These are phyloP conservation scores for Leucocoprinus sp. DNA, from an alignment of 768 basidiomycete species.

Conservation along the genomic window DNA sequence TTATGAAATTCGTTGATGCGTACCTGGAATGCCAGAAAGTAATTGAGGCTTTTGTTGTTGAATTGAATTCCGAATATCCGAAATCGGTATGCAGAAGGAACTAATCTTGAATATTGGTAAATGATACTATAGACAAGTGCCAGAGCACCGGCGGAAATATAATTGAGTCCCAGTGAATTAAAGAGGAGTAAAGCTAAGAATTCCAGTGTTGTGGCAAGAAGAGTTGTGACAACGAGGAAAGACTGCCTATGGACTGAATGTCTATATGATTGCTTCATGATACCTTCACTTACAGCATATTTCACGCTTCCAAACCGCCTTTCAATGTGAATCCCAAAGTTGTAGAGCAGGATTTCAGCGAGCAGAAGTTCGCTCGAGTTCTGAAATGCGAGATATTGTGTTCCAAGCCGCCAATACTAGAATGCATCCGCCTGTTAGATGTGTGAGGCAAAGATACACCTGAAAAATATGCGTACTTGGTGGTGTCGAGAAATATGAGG, in stretches of 20 bases:
- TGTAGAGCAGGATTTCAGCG: slow-evolving; percentile 65
- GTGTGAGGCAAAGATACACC: slow-evolving; percentile 19
- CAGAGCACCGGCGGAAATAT: slow-evolving; percentile 70
- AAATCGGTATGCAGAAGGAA: slow-evolving; percentile 71
- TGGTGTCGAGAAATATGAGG: slow-evolving; percentile 88
- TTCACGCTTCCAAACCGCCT: slow-evolving; percentile 83
- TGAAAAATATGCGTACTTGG: slow-evolving; percentile 52
- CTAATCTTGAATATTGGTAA: slow-evolving; percentile 75
- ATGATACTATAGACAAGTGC: slow-evolving; percentile 70
- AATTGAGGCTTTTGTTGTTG: slow-evolving; percentile 70
- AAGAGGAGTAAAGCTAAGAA: slow-evolving; percentile 59
- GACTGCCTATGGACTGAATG: slow-evolving; percentile 39
- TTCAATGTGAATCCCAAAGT: slow-evolving; percentile 64
- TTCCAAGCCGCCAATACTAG: slow-evolving; percentile 80
- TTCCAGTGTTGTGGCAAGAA: slow-evolving; percentile 62
- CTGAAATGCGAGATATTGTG: slow-evolving; percentile 68
- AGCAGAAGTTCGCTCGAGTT: slow-evolving; percentile 85
- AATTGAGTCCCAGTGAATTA: slow-evolving; percentile 60
- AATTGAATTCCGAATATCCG: slow-evolving; percentile 66
- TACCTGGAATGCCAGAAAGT: slow-evolving; percentile 69
- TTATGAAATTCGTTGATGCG: slow-evolving; percentile 13
- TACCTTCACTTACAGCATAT: slow-evolving; percentile 71
- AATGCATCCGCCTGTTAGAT: slow-evolving; percentile 17
- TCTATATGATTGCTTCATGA: too few relatives aligned
- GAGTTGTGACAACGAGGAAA: slow-evolving; percentile 58